Evolutionary conservation across 2,329 filamentous ascomycete species (phyloP), one percentile per base, ranked within the genome.

Genomic region (Ceratocystis albifundus): DNA sequence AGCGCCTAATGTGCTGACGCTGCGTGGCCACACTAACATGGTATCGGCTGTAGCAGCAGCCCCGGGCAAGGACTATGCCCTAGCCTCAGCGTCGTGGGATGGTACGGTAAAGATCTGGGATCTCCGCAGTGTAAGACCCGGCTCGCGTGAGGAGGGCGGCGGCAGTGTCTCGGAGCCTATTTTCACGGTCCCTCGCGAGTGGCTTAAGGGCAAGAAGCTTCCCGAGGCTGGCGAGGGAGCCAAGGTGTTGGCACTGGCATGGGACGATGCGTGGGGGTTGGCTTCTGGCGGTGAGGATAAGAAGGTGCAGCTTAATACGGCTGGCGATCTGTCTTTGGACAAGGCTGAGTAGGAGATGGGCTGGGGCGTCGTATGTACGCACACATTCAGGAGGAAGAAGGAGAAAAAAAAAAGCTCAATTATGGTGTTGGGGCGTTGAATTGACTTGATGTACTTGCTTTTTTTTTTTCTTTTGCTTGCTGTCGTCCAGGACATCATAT

Each of bases 51-150:
- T 86, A 41, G 62, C 36, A 10, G 74, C 75, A 17, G 68, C 69
- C 44, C 85, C 82, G 5, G 82, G 84, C 50, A 92, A 87, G 72
- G 84, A 87, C 69, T 90, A 92, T 77, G 85, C 88, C n/a, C 81
- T 99, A 7, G 89, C 93, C 0, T 94, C 88, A 41, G 93, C 85
- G n/a, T 89, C 88, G 59, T 89, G 96, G 75, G 94, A 99, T 75
- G 91, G 93, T 44, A 96, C 90, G 1, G 94, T 90, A 72, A 84
- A 91, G 64, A 86, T 99, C 62, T 99, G 94, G 94, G 94, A 99
- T 79, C 81, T 97, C 70, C 82, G 94, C 65, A 87, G 84, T 71
- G 84, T 83, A 65, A 80, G 85, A 74, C 79, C 84, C 71, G 77
- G 86, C 73, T 82, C 86, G 74, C 79, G 85, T 72, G 78, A 84